Conservation (phyloP, 2,329 filamentous ascomycete genomes). For the Onygenales sp. region DNA sequence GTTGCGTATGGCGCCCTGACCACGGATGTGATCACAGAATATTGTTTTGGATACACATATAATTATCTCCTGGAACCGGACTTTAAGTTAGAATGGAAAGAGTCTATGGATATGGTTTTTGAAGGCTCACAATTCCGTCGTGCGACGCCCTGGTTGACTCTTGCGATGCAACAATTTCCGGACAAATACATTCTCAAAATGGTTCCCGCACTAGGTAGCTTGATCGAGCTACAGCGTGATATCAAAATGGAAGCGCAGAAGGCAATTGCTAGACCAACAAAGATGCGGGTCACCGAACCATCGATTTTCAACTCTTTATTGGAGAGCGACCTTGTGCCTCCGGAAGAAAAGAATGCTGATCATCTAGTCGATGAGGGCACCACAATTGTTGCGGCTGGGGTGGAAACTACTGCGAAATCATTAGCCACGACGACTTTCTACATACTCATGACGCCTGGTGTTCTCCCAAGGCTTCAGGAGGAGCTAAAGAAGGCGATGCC, state of each 20-base stretch:
- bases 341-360: constrained; percentile 12
- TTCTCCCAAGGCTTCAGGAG: constrained; percentile 15
- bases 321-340: constrained; percentile 9
- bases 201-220: neutral
- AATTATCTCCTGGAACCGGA: neutral
- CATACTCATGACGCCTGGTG: constrained; percentile 13
- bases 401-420: constrained; percentile 27
- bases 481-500: constrained; percentile 23
- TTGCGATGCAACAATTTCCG: neutral
- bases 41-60: constrained; percentile 13
- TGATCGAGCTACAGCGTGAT: neutral
- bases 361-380: constrained; percentile 31
- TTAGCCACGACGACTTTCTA: constrained; percentile 21
- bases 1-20: constrained; percentile 25
- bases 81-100: neutral
- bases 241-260: neutral
- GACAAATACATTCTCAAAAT: neutral
- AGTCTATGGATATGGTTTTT: neutral
- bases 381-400: constrained; percentile 28
- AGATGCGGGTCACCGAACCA: neutral
- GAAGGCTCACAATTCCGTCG: neutral
- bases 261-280: neutral
- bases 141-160: neutral
- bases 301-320: neutral
- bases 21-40: constrained; percentile 32